These are phyloP conservation scores for Apocynum venetum DNA, from an alignment of 257 asterid species.

Conservation along the genomic window DNA sequence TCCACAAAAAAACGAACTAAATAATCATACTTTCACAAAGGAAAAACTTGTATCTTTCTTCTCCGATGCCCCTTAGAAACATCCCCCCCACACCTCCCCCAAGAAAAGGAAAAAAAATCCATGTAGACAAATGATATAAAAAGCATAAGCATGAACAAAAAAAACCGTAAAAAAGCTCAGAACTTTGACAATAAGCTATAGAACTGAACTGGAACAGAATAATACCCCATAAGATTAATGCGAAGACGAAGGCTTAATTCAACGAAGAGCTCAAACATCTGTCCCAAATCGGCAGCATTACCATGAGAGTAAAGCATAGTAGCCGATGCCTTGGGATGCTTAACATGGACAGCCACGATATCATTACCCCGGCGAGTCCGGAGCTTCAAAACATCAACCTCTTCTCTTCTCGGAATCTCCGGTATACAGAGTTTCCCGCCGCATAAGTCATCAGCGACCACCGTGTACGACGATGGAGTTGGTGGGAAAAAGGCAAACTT, in stretches of 20 bases:
- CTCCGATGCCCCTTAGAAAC: not conserved
- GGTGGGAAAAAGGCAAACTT: constrained; percentile 98
- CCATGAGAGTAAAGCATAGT: constrained; percentile 95
- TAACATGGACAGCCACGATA: constrained; percentile 77
- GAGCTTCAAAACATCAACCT: constrained; percentile 69
- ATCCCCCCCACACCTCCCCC: too few relatives aligned
- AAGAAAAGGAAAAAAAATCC: not conserved
- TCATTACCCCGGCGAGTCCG: constrained; percentile 91
- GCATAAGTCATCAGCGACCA: constrained; percentile 53
- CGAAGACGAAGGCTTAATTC: constrained; percentile 93
- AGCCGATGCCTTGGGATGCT: constrained; percentile 77
- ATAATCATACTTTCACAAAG: not conserved
- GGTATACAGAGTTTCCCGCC: constrained; percentile 61
- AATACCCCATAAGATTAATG: constrained; percentile 82
- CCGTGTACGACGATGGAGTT: constrained; percentile 89
- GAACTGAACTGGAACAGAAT: not conserved
- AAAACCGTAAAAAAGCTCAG: constrained; percentile 2
- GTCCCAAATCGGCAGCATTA: constrained; percentile 98
- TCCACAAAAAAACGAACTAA: not conserved
- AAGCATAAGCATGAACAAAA: not conserved
- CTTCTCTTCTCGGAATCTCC: constrained; percentile 78
- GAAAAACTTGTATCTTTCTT: not conserved
- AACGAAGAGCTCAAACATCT: constrained; percentile 97
- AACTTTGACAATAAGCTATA: constrained; percentile 1
- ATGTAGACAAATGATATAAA: not conserved